Percentiles rank a stretch among this genome's conserved stretches.
Evolutionary conservation across 306 rosid species (phyloP).

Genomic region (Castanea mollissima): DNA sequence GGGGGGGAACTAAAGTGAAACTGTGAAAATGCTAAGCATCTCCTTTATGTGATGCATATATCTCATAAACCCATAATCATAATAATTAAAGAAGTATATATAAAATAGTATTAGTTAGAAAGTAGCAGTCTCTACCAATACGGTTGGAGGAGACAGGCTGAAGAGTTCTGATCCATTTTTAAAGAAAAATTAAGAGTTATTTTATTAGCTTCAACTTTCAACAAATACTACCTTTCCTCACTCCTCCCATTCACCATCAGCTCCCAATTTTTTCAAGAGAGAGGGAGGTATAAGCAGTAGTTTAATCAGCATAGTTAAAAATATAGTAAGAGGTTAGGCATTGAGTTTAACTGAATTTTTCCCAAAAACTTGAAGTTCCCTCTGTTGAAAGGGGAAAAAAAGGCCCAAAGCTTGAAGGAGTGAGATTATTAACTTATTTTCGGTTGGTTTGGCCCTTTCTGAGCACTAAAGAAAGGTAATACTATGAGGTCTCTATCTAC

Average conservation of each 20-base stretch:
- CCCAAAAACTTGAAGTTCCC: too few species aligned
- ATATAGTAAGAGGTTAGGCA: too few species aligned
- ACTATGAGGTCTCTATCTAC: too few species aligned
- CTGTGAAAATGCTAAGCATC: neutral
- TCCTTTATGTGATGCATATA: neutral
- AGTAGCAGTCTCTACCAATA: neutral
- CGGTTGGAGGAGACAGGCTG: neutral
- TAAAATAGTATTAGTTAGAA: neutral
- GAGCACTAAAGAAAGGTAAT: too few species aligned
- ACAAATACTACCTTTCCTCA: neutral
- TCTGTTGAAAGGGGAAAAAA: too few species aligned
- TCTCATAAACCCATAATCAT: neutral
- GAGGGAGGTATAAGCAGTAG: too few species aligned
- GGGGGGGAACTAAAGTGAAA: neutral
- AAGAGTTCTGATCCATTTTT: neutral
- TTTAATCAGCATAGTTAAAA: too few species aligned
- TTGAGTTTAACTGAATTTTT: too few species aligned
- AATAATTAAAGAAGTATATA: neutral
- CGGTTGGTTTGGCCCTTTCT: too few species aligned
- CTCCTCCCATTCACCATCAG: neutral
- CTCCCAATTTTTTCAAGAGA: neutral
- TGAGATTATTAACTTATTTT: too few species aligned
- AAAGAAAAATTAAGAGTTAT: neutral
- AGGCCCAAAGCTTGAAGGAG: too few species aligned
- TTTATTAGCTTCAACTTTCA: neutral